Conservation (phyloP, 768 basidiomycete species). For the Mycena vitilis region DNA sequence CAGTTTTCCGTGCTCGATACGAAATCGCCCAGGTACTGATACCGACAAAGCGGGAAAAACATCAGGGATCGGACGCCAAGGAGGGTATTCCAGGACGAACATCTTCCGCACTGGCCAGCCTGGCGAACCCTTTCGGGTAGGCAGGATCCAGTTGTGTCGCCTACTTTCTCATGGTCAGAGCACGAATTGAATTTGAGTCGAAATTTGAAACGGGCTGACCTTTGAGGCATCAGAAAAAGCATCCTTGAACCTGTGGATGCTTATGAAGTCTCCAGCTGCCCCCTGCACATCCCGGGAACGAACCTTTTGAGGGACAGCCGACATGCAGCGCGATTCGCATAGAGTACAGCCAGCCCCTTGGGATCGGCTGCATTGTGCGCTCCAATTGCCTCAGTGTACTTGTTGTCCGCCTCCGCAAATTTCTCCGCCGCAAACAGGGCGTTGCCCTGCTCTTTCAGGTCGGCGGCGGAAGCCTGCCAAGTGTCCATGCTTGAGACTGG, state of each 20-base stretch:
- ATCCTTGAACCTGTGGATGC: slow-evolving; percentile 32
- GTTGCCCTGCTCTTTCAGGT: slow-evolving; percentile 32
- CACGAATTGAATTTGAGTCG: too few relatives aligned
- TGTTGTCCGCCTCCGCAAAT: slow-evolving; percentile 17
- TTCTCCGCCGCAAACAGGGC: slow-evolving; percentile 25
- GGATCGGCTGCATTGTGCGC: slow-evolving; percentile 14
- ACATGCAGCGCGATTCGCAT: slow-evolving; percentile 34
- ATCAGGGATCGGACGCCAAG: neutral
- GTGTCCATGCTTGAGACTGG: neutral
- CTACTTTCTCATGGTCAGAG: slow-evolving; percentile 18
- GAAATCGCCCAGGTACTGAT: slow-evolving; percentile 23
- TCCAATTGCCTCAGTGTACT: slow-evolving; percentile 32
- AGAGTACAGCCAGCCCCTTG: slow-evolving; percentile 28
- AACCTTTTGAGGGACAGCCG: slow-evolving; percentile 29
- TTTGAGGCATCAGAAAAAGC: slow-evolving; percentile 33
- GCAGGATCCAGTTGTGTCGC: slow-evolving; percentile 39
- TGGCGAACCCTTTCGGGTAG: slow-evolving; percentile 37
- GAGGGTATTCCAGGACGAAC: slow-evolving; percentile 19
- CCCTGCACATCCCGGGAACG: neutral
- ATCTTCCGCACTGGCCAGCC: slow-evolving; percentile 35
- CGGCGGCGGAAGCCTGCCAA: slow-evolving; percentile 11
- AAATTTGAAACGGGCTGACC: slow-evolving; percentile 23
- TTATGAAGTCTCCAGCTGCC: too few relatives aligned
- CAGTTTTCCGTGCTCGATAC: slow-evolving; percentile 24
- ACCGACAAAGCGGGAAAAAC: neutral